A percentile compares a stretch with the other conserved stretches of the same genome.
These are phyloP conservation scores for Fusarium verticillioides DNA, from an alignment of 2,329 filamentous ascomycete species.

Conservation along the genomic window DNA sequence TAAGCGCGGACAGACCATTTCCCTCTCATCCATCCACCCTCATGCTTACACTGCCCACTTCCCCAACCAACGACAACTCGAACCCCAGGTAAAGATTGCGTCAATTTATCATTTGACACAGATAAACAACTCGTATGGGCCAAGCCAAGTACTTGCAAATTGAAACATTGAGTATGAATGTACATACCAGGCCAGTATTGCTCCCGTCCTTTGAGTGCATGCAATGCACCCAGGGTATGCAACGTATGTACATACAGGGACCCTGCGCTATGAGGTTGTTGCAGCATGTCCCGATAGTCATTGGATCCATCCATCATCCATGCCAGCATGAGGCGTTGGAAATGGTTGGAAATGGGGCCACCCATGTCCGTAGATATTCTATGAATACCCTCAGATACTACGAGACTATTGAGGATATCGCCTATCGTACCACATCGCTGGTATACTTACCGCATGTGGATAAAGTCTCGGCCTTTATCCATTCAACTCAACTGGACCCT, in stretches of 20 bases:
- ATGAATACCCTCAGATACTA: not conserved
- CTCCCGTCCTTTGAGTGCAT: not conserved
- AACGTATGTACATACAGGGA: not conserved
- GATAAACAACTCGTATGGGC: not conserved
- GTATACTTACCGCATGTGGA: not conserved
- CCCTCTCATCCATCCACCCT: not conserved
- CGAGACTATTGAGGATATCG: not conserved
- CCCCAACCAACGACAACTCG: slow-evolving; percentile 1
- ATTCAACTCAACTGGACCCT: not conserved
- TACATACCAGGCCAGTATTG: not conserved
- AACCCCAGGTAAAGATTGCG: not conserved
- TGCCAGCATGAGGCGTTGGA: slow-evolving; percentile 1
- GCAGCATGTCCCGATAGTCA: slow-evolving; percentile 16
- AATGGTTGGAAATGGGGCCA: slow-evolving; percentile 16
- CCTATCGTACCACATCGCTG: not conserved
- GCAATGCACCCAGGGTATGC: not conserved
- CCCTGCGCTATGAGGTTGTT: not conserved
- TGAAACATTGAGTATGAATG: not conserved
- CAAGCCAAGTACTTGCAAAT: not conserved
- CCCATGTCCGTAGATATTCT: not conserved
- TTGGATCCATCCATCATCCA: slow-evolving; percentile 5
- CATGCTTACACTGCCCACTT: slow-evolving; percentile 19
- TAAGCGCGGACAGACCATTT: slow-evolving; percentile 2
- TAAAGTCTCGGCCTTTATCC: not conserved
- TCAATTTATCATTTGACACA: not conserved